phyloP scores from a whole-genome alignment of 1,284 basidiomycete genomes.

The Pseudozyma thailandica region DNA sequence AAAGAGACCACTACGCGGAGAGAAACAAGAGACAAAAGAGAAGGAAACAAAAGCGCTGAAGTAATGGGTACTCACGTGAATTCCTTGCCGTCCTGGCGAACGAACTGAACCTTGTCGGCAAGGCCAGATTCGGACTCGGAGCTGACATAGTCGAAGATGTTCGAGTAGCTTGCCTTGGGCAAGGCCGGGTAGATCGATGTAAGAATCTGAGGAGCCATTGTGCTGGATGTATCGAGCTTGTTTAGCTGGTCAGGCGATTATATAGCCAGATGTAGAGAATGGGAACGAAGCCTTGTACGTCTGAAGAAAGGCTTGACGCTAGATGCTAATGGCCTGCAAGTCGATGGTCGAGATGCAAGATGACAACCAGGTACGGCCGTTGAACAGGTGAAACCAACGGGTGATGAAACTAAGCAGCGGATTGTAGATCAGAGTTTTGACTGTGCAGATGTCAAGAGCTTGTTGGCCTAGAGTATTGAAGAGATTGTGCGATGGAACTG shows the following conservation, averaged over 20 bases:
- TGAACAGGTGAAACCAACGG: too few relatives aligned
- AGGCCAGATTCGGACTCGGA: slow-evolving; percentile 40
- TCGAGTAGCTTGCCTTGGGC: slow-evolving; percentile 48
- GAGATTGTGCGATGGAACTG: background rate
- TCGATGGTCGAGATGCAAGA: slow-evolving; percentile 3
- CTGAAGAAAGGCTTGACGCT: background rate
- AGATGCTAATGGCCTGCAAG: background rate
- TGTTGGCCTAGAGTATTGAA: background rate
- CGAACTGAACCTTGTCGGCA: slow-evolving; percentile 48
- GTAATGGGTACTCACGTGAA: slow-evolving; percentile 41
- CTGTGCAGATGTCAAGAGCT: background rate
- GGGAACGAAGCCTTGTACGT: too few relatives aligned
- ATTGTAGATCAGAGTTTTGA: background rate
- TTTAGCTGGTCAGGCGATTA: background rate
- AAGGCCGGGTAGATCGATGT: slow-evolving; percentile 51
- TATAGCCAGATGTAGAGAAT: background rate
- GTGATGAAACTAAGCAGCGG: background rate
- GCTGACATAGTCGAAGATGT: slow-evolving; percentile 55
- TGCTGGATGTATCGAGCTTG: background rate
- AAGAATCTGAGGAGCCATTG: slow-evolving; percentile 46
- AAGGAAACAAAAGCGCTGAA: background rate
- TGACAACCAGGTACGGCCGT: background rate
- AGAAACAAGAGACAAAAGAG: slow-evolving; percentile 1
- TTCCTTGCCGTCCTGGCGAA: slow-evolving; percentile 46
- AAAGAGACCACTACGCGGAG: slow-evolving; percentile 1